Conservation (phyloP, 2,329 filamentous ascomycete species). For the Monascus ruber region DNA sequence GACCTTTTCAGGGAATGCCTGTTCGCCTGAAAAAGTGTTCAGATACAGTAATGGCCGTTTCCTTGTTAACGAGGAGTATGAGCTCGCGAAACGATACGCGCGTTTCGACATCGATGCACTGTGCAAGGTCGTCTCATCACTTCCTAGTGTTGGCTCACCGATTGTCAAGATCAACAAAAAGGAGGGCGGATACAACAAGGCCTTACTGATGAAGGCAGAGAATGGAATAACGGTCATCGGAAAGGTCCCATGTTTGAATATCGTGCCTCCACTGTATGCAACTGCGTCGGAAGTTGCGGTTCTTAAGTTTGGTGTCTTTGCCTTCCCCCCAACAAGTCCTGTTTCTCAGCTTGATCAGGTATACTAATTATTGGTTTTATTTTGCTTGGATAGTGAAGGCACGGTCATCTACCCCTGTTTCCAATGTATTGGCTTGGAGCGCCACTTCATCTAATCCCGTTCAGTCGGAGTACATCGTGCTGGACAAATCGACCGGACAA, state of each 20-base stretch:
- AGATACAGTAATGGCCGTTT: conserved; percentile 18
- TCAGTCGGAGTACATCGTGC: conserved; percentile 24
- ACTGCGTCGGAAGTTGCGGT: conserved; percentile 16
- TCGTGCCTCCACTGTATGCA: conserved; percentile 11
- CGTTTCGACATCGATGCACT: conserved; percentile 18
- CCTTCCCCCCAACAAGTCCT: not conserved
- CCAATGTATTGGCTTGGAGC: conserved; percentile 17
- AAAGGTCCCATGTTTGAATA: conserved; percentile 12
- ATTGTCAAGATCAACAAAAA: conserved; percentile 18
- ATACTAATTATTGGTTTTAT: not conserved
- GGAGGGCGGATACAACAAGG: conserved; percentile 17
- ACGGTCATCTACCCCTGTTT: conserved; percentile 12
- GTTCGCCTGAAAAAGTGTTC: conserved; percentile 9
- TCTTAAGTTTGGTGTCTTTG: conserved; percentile 10
- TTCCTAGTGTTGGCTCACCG: conserved; percentile 10
- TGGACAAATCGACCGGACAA: conserved; percentile 18
- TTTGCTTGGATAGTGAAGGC: conserved; percentile 6
- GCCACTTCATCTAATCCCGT: conserved; percentile 16
- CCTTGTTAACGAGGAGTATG: conserved; percentile 15
- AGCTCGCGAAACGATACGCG: conserved; percentile 14
- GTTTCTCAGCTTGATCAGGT: not conserved
- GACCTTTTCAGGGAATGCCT: conserved; percentile 1
- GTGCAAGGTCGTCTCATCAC: conserved; percentile 13
- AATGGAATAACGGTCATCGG: conserved; percentile 12
- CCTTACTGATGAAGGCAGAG: conserved; percentile 12